phyloP scores from a whole-genome alignment of 306 rosid genomes.

The Vigna nakashimae region DNA sequence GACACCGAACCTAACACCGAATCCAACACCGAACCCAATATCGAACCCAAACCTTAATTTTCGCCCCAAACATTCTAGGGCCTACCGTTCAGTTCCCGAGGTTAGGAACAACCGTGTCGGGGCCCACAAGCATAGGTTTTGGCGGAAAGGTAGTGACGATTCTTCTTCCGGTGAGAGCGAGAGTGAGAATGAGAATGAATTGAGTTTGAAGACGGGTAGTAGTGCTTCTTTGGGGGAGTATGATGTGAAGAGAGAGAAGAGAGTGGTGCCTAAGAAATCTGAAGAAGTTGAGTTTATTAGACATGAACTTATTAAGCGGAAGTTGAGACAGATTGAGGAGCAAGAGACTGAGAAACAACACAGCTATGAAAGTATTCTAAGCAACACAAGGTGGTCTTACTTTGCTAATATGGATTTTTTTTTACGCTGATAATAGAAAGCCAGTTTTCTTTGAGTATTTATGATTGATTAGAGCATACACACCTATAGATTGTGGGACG shows the following conservation, averaged over 20 bases:
- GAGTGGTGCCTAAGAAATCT: conserved; percentile 54
- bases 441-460: neutral
- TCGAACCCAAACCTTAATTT: conserved; percentile 21
- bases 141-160: conserved; percentile 50
- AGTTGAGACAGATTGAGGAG: conserved; percentile 47
- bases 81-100: conserved; percentile 48
- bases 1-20: neutral
- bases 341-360: conserved; percentile 51
- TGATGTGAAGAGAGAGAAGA: conserved; percentile 74
- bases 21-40: no score
- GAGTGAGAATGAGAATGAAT: conserved; percentile 44
- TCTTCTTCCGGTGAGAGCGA: conserved; percentile 49
- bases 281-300: conserved; percentile 72
- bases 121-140: conserved; percentile 38
- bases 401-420: neutral
- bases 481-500: neutral
- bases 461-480: neutral
- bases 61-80: conserved; percentile 53
- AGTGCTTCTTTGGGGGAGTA: conserved; percentile 80
- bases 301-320: conserved; percentile 64
- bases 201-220: conserved; percentile 54
- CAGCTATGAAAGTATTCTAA: conserved; percentile 46
- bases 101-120: conserved; percentile 24
- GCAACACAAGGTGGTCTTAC: conserved; percentile 67
- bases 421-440: neutral